These are phyloP conservation scores for Hemisphaericaspora xylofermentans DNA, from an alignment of 1,139 yeast genomes.

Conservation along the genomic window DNA sequence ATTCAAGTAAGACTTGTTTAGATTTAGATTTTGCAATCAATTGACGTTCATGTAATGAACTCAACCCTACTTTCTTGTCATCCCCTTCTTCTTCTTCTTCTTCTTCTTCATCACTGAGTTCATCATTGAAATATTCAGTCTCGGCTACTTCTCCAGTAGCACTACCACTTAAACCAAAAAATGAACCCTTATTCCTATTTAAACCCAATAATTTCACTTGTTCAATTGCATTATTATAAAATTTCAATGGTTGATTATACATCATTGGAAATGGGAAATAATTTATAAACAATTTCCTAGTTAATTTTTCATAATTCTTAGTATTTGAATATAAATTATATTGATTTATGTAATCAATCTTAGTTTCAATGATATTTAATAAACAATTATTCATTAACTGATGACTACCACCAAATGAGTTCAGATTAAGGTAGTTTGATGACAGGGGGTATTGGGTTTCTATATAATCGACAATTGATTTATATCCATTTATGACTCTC, in stretches of 20 bases:
- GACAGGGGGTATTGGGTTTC: constrained; percentile 19
- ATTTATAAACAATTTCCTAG: constrained; percentile 58
- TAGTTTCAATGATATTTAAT: constrained; percentile 35
- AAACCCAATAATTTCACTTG: constrained; percentile 44
- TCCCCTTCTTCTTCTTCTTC: constrained; percentile 21
- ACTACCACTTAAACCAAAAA: constrained; percentile 23
- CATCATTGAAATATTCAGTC: constrained; percentile 31
- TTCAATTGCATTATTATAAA: constrained; percentile 48
- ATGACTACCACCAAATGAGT: constrained; percentile 1
- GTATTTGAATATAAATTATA: constrained; percentile 62
- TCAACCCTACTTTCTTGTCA: constrained; percentile 42
- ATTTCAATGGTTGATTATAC: constrained; percentile 68
- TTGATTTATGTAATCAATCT: constrained; percentile 50
- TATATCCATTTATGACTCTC: constrained; percentile 55
- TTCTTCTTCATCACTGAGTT: constrained; percentile 15
- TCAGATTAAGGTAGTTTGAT: background rate
- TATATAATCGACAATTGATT: constrained; percentile 39
- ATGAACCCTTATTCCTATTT: constrained; percentile 28
- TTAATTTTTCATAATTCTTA: constrained; percentile 61
- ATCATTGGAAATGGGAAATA: constrained; percentile 83
- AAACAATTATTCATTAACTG: constrained; percentile 26
- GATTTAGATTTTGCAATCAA: constrained; percentile 44
- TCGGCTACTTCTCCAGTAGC: constrained; percentile 19
- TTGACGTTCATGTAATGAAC: constrained; percentile 51
- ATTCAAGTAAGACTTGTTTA: constrained; percentile 44